These are phyloP conservation scores for Discostella stelligera DNA, from an alignment of 352 stramenopile species.

Conservation along the genomic window DNA sequence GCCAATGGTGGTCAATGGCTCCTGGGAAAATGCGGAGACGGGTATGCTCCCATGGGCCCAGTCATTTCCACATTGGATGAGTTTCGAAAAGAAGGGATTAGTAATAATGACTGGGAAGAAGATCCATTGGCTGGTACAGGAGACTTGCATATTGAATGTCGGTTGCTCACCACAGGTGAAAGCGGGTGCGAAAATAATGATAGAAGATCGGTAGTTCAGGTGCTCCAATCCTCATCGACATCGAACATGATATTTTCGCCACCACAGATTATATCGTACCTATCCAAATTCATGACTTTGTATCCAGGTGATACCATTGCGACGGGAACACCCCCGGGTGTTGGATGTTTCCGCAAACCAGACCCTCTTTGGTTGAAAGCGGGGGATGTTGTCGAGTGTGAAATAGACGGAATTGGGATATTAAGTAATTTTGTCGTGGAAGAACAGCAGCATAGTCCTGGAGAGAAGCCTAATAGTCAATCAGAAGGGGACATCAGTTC, in stretches of 20 bases:
- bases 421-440: slow-evolving; percentile 86
- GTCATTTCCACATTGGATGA: slow-evolving; percentile 60
- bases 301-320: slow-evolving; percentile 64
- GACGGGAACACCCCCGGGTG: slow-evolving; percentile 77
- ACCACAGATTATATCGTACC: slow-evolving; percentile 52
- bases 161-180: slow-evolving; percentile 18
- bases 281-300: slow-evolving; percentile 70
- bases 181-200: slow-evolving; percentile 11
- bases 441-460: slow-evolving; percentile 4
- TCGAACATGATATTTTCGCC: slow-evolving; percentile 58
- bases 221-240: slow-evolving; percentile 62
- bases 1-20: slow-evolving; percentile 70
- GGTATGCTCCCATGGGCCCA: slow-evolving; percentile 63
- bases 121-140: slow-evolving; percentile 40
- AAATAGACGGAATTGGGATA: slow-evolving; percentile 89
- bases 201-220: slow-evolving; percentile 6
- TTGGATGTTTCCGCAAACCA: slow-evolving; percentile 87
- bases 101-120: slow-evolving; percentile 3
- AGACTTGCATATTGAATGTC: slow-evolving; percentile 56
- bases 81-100: slow-evolving; percentile 28
- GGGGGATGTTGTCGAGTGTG: slow-evolving; percentile 88
- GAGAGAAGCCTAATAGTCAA: not conserved
- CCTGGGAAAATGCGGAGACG: slow-evolving; percentile 61
- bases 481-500: not conserved
- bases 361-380: slow-evolving; percentile 85